phyloP scores from a whole-genome alignment of 306 rosid genomes.

The Begonia peltatifolia region DNA sequence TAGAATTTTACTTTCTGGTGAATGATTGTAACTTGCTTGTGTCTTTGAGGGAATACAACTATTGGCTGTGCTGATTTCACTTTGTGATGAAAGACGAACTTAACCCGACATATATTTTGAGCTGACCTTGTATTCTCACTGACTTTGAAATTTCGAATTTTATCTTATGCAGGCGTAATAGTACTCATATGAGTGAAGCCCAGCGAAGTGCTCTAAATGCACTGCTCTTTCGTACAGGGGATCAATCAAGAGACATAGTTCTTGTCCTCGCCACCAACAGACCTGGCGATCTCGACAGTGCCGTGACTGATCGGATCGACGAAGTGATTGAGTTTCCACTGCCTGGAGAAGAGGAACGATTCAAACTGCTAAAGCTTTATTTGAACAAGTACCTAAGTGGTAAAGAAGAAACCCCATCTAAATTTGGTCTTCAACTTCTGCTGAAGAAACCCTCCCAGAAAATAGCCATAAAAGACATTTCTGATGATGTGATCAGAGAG shows the following conservation, averaged over 20 bases:
- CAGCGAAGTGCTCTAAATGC: constrained; percentile 98
- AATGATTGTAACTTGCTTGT: too few species aligned
- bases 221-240: constrained; percentile 93
- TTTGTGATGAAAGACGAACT: too few species aligned
- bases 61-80: too few species aligned
- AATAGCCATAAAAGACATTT: constrained; percentile 42
- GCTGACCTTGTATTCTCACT: too few species aligned
- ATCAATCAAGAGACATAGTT: constrained; percentile 91
- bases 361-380: constrained; percentile 69
- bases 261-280: constrained; percentile 97
- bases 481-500: constrained; percentile 57
- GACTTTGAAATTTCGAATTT: too few species aligned
- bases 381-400: constrained; percentile 49
- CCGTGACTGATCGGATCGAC: constrained; percentile 86
- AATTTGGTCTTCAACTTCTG: constrained; percentile 16
- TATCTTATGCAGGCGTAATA: constrained; percentile 71
- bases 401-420: constrained; percentile 30
- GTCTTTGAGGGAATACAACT: too few species aligned
- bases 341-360: constrained; percentile 86
- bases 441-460: constrained; percentile 41
- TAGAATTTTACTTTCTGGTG: too few species aligned
- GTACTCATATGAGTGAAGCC: constrained; percentile 91
- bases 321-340: constrained; percentile 95
- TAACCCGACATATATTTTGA: too few species aligned
- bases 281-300: constrained; percentile 91